Conservation (phyloP, 768 basidiomycete species). For the Sporobolomyces roseus region DNA sequence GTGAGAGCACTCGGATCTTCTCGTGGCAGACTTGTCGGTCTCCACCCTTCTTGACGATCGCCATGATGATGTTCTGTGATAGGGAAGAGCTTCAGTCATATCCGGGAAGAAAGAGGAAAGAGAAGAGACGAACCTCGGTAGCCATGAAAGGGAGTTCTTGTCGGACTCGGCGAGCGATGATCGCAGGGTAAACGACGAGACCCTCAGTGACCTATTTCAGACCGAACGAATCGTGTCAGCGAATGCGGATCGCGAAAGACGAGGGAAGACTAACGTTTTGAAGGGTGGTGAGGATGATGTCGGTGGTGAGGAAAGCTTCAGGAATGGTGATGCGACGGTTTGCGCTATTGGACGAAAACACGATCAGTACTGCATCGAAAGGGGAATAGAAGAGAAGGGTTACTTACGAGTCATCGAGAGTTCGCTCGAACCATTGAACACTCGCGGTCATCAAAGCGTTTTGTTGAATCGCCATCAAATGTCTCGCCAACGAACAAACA, state of each 20-base stretch:
- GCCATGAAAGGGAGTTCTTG: constrained; percentile 99
- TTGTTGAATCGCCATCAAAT: constrained; percentile 92
- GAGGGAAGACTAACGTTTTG: constrained; percentile 61
- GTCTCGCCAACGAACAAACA: constrained; percentile 90
- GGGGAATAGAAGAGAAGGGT: not conserved
- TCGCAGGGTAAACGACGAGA: constrained; percentile 96
- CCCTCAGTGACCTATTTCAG: constrained; percentile 70
- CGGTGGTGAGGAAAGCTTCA: constrained; percentile 93
- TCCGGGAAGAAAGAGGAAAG: not conserved
- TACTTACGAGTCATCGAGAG: constrained; percentile 82
- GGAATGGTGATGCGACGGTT: constrained; percentile 95
- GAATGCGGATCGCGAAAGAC: not conserved
- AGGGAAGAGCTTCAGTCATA: not conserved
- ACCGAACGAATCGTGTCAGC: not conserved
- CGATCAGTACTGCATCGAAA: constrained; percentile 17
- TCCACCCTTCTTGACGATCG: constrained; percentile 80
- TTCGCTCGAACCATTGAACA: constrained; percentile 98
- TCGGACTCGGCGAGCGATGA: constrained; percentile 83
- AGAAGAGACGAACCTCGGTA: constrained; percentile 58
- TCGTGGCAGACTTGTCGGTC: constrained; percentile 97
- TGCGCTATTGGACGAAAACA: constrained; percentile 57
- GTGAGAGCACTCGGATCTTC: constrained; percentile 87
- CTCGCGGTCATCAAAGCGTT: constrained; percentile 91
- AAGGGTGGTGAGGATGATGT: constrained; percentile 89
- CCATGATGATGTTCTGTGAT: constrained; percentile 85